Evolutionary conservation across 192 early-diverging fungal species (phyloP), one percentile per base, ranked within the genome.

Genomic region (Globomyces pollinis-pini): DNA sequence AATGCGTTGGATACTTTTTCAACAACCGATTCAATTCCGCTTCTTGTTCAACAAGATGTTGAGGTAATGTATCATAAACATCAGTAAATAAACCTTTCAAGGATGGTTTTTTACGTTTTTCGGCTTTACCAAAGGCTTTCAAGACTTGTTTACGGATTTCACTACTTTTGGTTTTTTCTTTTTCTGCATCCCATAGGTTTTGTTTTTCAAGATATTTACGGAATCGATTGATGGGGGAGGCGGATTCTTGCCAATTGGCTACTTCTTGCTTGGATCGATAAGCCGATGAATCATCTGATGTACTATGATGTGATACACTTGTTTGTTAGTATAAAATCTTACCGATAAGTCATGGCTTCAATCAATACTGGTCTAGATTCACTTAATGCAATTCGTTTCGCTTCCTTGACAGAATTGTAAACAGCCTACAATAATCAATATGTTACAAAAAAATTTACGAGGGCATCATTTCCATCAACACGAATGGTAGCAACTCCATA

Each of bases 401-500:
- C 94, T 24, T 84, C 86, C 59, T 83, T 81, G 4, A 88, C 88
- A 2, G 87, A 93, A 56, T 91, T 91, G 66, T 96, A 97, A n/a
- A 95, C 89, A 3, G 94, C 94, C 91, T 77, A 16, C 11, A 38
- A 51, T 41, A 8, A n/a, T n/a, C n/a, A n/a, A n/a, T n/a, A n/a
- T n/a, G n/a, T n/a, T n/a, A n/a, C n/a, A 62, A 30, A n/a, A 2
- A 2, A 4, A 62, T 59, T 31, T 47, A 77, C 78, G 51, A 94
- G 87, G 20, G 93, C 85, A 66, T 99, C 96, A 78, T 99, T 99
- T 54, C 96, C 96, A 61, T 99, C 96, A 13, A 97, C 91, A 21
- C 96, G 86, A 60, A 97, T 89, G 3, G 93, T 94, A 72, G 91
- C 88, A 60, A 99, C 96, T 18, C 96, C 96, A 65, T 99, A 99